Evolutionary conservation across 768 basidiomycete species (phyloP).

Genomic region (Pulveroboletus sp.): DNA sequence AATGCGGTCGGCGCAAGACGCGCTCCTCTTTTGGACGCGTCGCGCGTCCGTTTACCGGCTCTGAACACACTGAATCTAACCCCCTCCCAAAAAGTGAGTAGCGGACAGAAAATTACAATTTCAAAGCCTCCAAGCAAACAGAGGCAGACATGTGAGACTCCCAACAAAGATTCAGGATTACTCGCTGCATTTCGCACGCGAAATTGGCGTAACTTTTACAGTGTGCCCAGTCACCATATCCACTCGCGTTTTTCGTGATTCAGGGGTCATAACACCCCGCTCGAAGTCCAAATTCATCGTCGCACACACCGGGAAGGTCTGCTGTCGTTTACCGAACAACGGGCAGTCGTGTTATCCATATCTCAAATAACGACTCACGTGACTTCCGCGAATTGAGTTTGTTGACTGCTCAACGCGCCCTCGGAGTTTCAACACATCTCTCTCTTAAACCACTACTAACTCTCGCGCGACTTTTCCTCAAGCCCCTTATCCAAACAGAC

Average conservation of each 20-base stretch:
- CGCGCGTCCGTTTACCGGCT: slow-evolving; percentile 22
- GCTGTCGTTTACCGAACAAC: slow-evolving; percentile 5
- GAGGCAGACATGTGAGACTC: slow-evolving; percentile 12
- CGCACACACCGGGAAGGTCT: neutral
- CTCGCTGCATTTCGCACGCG: slow-evolving; percentile 14
- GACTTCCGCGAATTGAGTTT: slow-evolving; percentile 37
- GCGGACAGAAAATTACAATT: slow-evolving; percentile 27
- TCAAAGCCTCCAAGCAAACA: slow-evolving; percentile 15
- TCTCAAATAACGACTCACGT: slow-evolving; percentile 34
- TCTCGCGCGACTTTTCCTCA: slow-evolving; percentile 24
- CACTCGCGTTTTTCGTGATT: slow-evolving; percentile 16
- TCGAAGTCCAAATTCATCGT: neutral
- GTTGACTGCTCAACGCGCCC: slow-evolving; percentile 37
- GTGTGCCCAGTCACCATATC: neutral
- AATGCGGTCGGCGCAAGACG: slow-evolving; percentile 35
- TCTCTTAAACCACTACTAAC: slow-evolving; percentile 48
- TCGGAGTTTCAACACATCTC: slow-evolving; percentile 39
- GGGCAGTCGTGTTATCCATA: slow-evolving; percentile 18
- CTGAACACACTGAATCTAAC: slow-evolving; percentile 30
- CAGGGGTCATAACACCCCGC: slow-evolving; percentile 10
- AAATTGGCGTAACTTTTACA: slow-evolving; percentile 16
- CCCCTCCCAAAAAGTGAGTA: slow-evolving; percentile 24
- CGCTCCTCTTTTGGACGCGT: slow-evolving; percentile 36
- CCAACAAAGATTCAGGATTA: slow-evolving; percentile 15
- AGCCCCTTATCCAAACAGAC: slow-evolving; percentile 13